Evolutionary conservation across 2,329 filamentous ascomycete genomes (phyloP).

Genomic region (Tolypocladium capitatum): DNA sequence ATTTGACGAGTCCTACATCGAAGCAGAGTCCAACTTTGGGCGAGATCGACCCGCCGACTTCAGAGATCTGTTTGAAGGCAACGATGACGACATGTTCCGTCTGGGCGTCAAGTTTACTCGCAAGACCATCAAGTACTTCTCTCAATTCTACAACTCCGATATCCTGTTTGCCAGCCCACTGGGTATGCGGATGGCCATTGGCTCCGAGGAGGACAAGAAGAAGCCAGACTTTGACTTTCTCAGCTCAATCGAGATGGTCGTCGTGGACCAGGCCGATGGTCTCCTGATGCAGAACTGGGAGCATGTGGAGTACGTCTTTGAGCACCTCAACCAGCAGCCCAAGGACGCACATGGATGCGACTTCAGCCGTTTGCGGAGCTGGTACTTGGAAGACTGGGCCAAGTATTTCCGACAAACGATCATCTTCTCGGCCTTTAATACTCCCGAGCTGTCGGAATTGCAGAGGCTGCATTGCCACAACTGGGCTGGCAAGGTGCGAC

Average conservation of each 20-base stretch:
- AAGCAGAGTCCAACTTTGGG: conserved; percentile 50
- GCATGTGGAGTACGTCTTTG: conserved; percentile 82
- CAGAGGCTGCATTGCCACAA: conserved; percentile 68
- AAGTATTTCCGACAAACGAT: conserved; percentile 75
- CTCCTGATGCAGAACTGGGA: conserved; percentile 98
- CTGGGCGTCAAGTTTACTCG: conserved; percentile 94
- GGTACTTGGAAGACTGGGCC: conserved; percentile 86
- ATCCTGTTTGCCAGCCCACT: conserved; percentile 86
- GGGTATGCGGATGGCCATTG: conserved; percentile 80
- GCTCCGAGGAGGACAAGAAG: conserved; percentile 52
- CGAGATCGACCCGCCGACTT: conserved; percentile 76
- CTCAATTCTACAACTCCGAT: conserved; percentile 92
- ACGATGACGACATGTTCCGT: conserved; percentile 95
- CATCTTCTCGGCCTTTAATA: conserved; percentile 68
- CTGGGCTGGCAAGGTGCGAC: conserved; percentile 63
- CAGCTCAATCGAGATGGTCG: conserved; percentile 79
- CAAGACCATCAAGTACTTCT: conserved; percentile 89
- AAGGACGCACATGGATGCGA: conserved; percentile 85
- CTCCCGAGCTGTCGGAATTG: conserved; percentile 74
- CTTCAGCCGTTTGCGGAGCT: conserved; percentile 76
- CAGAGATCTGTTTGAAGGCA: conserved; percentile 77
- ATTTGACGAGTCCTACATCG: conserved; percentile 72
- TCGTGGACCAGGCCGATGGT: conserved; percentile 86
- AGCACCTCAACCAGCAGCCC: conserved; percentile 81
- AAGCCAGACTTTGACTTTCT: conserved; percentile 76